Percentiles rank a stretch among this genome's conserved stretches.
These are phyloP conservation scores for Colletotrichum noveboracense DNA, from an alignment of 2,329 filamentous ascomycete genomes.

Conservation along the genomic window DNA sequence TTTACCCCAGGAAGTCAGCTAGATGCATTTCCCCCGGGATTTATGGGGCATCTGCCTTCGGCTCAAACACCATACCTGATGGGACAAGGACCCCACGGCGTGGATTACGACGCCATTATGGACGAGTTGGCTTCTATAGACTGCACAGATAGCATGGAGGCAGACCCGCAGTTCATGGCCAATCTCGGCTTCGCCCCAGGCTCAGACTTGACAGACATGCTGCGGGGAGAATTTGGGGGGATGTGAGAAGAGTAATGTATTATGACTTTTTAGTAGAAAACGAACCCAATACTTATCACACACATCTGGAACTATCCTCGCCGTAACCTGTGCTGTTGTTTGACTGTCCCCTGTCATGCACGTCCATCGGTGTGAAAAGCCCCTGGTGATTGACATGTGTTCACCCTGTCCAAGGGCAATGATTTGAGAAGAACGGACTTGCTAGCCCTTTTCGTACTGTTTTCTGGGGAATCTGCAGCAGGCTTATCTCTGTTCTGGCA, in stretches of 20 bases:
- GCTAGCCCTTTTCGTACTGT: neutral
- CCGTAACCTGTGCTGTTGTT: neutral
- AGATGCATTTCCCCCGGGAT: slow-evolving; percentile 11
- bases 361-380: neutral
- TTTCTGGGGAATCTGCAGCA: neutral
- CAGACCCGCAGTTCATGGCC: slow-evolving; percentile 69
- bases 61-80: slow-evolving; percentile 27
- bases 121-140: slow-evolving; percentile 59
- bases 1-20: slow-evolving; percentile 20
- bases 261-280: slow-evolving; percentile 1
- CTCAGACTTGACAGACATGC: slow-evolving; percentile 61
- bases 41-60: slow-evolving; percentile 17
- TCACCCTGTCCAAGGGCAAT: neutral
- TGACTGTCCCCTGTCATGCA: neutral
- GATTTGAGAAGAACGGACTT: neutral
- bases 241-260: slow-evolving; percentile 17
- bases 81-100: slow-evolving; percentile 21
- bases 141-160: slow-evolving; percentile 52
- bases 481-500: neutral
- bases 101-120: slow-evolving; percentile 58
- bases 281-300: neutral
- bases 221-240: slow-evolving; percentile 40
- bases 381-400: neutral
- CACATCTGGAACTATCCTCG: neutral
- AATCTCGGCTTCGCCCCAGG: slow-evolving; percentile 70